Evolutionary conservation across 1,284 basidiomycete species (phyloP).

Genomic region (Cryptococcus sp.): DNA sequence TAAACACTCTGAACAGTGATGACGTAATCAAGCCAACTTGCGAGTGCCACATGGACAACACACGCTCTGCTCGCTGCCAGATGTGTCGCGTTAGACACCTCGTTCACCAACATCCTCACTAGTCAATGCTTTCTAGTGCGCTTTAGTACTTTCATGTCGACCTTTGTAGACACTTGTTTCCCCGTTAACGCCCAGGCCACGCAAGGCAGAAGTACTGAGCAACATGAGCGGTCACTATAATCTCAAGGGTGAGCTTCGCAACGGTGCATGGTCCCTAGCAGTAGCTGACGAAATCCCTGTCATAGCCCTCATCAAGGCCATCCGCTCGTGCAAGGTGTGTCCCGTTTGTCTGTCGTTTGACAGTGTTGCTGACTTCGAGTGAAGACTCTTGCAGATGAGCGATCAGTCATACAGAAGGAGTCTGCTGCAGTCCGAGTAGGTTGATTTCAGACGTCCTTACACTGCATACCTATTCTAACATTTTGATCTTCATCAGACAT

Average conservation of each 20-base stretch:
- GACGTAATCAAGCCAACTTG: too few species aligned
- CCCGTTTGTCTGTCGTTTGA: background rate
- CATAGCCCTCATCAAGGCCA: conserved; percentile 89
- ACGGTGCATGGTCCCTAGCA: background rate
- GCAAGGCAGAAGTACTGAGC: background rate
- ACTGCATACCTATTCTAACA: background rate
- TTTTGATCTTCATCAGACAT: conserved; percentile 58
- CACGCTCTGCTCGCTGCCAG: too few species aligned
- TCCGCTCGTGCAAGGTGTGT: conserved; percentile 83
- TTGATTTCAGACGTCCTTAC: background rate
- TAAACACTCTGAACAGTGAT: too few species aligned
- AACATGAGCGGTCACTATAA: conserved; percentile 68
- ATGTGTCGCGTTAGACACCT: too few species aligned
- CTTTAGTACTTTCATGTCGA: too few species aligned
- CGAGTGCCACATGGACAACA: too few species aligned
- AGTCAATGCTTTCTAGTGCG: too few species aligned
- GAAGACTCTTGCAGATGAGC: conserved; percentile 97
- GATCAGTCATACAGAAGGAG: conserved; percentile 96
- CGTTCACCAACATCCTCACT: too few species aligned
- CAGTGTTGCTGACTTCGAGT: background rate
- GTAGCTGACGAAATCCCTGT: conserved; percentile 1
- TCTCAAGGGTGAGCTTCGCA: conserved; percentile 69
- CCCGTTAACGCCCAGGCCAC: background rate
- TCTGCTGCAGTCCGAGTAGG: conserved; percentile 83
- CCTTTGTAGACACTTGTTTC: too few species aligned